phyloP scores from a whole-genome alignment of 139 green algal species.

The Picochlorum sp. region DNA sequence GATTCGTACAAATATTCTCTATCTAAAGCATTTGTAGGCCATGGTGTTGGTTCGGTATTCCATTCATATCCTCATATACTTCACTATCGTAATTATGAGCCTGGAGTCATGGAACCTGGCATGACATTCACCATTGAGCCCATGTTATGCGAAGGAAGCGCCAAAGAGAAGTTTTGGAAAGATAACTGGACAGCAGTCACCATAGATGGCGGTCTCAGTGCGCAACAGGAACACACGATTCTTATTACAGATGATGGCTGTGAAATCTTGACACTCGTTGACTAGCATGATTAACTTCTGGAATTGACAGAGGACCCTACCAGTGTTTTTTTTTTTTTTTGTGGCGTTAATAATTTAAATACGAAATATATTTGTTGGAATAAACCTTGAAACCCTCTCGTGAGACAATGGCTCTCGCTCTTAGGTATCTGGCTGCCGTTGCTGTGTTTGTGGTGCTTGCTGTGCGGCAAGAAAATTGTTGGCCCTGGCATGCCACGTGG shows the following conservation, averaged over 20 bases:
- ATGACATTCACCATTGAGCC: slow-evolving; percentile 99
- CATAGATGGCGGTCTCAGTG: slow-evolving; percentile 69
- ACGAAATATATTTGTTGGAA: no score
- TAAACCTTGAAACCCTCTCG: no score
- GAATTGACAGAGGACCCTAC: background rate
- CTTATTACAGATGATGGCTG: slow-evolving; percentile 76
- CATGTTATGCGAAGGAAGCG: slow-evolving; percentile 66
- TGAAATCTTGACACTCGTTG: slow-evolving; percentile 72
- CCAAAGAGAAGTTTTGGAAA: slow-evolving; percentile 59
- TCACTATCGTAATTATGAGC: slow-evolving; percentile 68
- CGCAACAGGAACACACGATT: slow-evolving; percentile 95
- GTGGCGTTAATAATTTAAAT: no score
- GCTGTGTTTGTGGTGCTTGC: no score
- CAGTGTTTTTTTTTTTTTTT: no score
- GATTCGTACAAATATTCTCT: slow-evolving; percentile 61
- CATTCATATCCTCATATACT: slow-evolving; percentile 74
- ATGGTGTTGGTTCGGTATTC: slow-evolving; percentile 89
- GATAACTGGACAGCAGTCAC: slow-evolving; percentile 94
- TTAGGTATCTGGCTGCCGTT: no score
- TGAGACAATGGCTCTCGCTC: no score
- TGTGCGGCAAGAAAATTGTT: no score
- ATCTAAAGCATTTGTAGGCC: slow-evolving; percentile 76
- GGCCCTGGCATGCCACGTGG: no score
- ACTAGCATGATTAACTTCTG: background rate
- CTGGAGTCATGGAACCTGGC: slow-evolving; percentile 50